A percentile compares a stretch with the other conserved stretches of the same genome.
phyloP scores from a whole-genome alignment of 2,329 filamentous ascomycete genomes.

The Juglanconis juglandina region DNA sequence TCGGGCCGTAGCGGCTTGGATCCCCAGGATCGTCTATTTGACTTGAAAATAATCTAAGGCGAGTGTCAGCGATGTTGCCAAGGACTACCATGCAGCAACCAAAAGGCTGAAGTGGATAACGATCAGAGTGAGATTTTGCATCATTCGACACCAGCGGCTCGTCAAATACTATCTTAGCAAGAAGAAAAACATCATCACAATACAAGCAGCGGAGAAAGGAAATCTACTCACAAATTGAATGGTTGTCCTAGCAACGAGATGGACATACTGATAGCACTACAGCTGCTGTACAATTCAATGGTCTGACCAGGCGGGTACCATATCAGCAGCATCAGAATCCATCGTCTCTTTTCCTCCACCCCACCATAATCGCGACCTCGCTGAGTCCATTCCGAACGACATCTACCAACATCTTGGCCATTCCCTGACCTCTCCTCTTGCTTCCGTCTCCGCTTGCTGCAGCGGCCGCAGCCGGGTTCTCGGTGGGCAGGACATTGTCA shows the following conservation, averaged over 20 bases:
- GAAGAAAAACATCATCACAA: background rate
- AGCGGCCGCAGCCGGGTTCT: constrained; percentile 56
- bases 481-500: constrained; percentile 91
- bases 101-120: background rate
- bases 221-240: constrained; percentile 1
- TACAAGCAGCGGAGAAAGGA: too few relatives aligned
- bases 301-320: too few relatives aligned
- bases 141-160: background rate
- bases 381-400: constrained; percentile 51
- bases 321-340: constrained; percentile 26
- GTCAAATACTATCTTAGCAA: background rate
- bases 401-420: constrained; percentile 65
- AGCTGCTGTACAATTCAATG: background rate
- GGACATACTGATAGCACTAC: background rate
- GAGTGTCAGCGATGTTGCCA: too few relatives aligned
- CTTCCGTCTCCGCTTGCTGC: constrained; percentile 40
- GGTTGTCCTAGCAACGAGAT: background rate
- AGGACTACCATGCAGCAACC: too few relatives aligned
- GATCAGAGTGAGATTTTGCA: background rate
- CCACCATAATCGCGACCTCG: constrained; percentile 38
- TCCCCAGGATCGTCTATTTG: too few relatives aligned
- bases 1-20: too few relatives aligned
- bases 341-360: constrained; percentile 39
- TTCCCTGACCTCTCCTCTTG: constrained; percentile 55
- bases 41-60: too few relatives aligned